phyloP scores from a whole-genome alignment of 169 alveolate species.

The Eimeria acervulina region DNA sequence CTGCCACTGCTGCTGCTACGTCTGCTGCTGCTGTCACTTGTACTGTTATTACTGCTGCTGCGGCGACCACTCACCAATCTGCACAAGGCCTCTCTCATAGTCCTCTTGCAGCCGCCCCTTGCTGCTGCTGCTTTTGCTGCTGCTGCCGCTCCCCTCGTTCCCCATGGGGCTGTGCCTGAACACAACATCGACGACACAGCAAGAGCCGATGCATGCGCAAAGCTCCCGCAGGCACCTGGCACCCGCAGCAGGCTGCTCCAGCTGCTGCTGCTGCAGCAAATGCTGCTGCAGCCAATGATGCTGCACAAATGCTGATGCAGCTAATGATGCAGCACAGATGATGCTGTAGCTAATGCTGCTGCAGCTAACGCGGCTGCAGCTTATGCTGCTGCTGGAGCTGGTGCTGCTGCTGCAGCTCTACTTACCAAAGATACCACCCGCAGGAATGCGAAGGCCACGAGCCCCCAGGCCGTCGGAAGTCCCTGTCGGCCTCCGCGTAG shows the following conservation, averaged over 20 bases:
- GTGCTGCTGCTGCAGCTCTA: neutral
- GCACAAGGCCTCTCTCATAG: constrained; percentile 76
- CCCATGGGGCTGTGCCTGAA: constrained; percentile 63
- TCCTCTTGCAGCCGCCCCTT: constrained; percentile 74
- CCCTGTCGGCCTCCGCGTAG: constrained; percentile 2
- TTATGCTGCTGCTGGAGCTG: neutral
- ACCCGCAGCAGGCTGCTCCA: neutral
- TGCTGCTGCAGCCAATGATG: neutral
- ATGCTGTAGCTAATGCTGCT: constrained; percentile 7
- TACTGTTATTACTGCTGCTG: neutral
- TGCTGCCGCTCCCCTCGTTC: constrained; percentile 52
- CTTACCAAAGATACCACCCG: constrained; percentile 62
- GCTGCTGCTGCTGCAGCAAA: neutral
- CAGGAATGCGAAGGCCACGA: neutral
- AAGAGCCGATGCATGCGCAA: neutral
- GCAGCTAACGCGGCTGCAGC: constrained; percentile 1
- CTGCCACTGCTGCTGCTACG: neutral
- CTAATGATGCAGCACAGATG: no score
- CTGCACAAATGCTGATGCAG: neutral
- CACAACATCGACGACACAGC: neutral
- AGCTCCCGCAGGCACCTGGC: neutral
- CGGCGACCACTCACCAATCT: constrained; percentile 26
- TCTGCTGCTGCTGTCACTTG: constrained; percentile 9
- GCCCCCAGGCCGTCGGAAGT: neutral
- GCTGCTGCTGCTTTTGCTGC: constrained; percentile 65